phyloP scores from a whole-genome alignment of 176 grass and related monocot species.

The Avena atlantica region DNA sequence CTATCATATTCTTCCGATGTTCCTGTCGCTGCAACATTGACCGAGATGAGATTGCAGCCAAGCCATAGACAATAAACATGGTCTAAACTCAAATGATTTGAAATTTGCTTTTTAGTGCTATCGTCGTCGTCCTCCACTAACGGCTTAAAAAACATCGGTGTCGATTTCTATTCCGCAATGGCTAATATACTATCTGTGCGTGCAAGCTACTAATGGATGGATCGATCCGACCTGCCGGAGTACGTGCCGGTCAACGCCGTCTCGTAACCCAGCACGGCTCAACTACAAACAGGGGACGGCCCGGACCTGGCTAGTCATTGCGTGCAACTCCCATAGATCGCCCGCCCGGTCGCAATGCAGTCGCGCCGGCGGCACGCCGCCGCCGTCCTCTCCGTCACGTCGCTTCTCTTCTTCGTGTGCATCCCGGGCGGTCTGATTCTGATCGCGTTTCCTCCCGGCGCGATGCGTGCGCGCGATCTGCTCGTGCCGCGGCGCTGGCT shows the following conservation, averaged over 20 bases:
- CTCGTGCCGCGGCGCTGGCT: slow-evolving; percentile 20
- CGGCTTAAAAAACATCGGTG: too few relatives aligned
- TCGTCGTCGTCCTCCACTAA: too few relatives aligned
- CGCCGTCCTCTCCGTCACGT: background rate
- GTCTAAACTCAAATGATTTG: too few relatives aligned
- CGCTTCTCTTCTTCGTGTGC: background rate
- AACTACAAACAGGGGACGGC: background rate
- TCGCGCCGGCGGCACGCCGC: slow-evolving; percentile 6
- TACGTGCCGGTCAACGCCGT: background rate
- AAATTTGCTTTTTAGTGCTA: too few relatives aligned
- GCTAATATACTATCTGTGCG: too few relatives aligned
- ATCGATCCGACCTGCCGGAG: too few relatives aligned
- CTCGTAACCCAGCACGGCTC: background rate
- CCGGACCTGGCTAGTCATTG: background rate
- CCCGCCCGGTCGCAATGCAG: background rate
- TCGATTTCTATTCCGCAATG: too few relatives aligned
- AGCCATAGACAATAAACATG: too few relatives aligned
- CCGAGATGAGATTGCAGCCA: too few relatives aligned
- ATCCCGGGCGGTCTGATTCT: background rate
- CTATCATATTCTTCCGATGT: too few relatives aligned
- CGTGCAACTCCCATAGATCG: background rate
- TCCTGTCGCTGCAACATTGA: too few relatives aligned
- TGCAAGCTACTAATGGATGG: background rate
- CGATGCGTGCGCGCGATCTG: background rate
- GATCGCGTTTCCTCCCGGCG: background rate